Evolutionary conservation across 495 filamentous ascomycete genomes (phyloP), one percentile per base, ranked within the genome.

Genomic region (Penicillium salamii): DNA sequence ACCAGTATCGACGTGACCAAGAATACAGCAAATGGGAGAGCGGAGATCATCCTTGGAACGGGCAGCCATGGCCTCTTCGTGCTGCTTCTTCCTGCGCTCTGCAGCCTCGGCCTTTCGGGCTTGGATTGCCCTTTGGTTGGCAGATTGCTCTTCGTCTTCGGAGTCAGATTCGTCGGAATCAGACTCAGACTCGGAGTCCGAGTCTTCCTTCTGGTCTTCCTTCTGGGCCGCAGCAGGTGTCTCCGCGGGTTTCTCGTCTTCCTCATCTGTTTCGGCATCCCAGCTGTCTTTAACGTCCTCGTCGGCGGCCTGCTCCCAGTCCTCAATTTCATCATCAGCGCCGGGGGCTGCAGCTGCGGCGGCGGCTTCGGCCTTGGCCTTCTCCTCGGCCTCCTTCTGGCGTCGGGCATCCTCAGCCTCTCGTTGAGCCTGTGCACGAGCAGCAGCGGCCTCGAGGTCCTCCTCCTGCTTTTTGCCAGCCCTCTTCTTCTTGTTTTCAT

Each of bases 1-100:
- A 61, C 95, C 95, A 32, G 95, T 99, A 83, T 99, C 95, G 78
- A 99, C 95, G 79, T 99, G 95, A 52, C 95, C 95, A 40, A 99
- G 81, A 80, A 99, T 97, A 86, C 92, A 97, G 76, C 95, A 99
- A 68, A 99, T 99, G 29, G 93, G 93, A 42, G 92, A 97, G 28
- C 95, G 88, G 21, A 99, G 86, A 67, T 99, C 83, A 61, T 97
- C 89, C 72, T 88, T 90, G 0, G 91, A 97, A 44, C 91, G 81
- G 48, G 92, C 93, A 31, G 90, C 91, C 64, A 97, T 62, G 19
- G 93, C 93, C 45, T 91, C 92, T 65, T 96, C 88, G 64, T 96
- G 89, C 46, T 89, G 82, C 71, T 88, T 88, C 70, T 89, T 86
- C 51, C 92, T 82, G 50, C 91, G 81, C 51, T 91, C 90, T n/a